phyloP scores from a whole-genome alignment of 2,329 filamentous ascomycete species.

The Hypoxylon sp. region DNA sequence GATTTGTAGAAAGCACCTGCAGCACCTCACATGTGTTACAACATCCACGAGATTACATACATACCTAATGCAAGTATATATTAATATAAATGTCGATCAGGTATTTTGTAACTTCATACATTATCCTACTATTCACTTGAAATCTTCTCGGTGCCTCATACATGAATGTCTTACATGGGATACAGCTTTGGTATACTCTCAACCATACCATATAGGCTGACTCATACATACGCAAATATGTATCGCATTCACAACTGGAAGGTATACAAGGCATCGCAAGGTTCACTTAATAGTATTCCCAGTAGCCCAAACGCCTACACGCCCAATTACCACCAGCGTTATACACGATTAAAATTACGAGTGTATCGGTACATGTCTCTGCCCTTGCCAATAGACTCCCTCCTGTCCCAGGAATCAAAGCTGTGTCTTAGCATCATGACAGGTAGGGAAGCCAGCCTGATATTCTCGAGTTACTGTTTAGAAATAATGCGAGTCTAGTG shows the following conservation, averaged over 20 bases:
- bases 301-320: conserved; percentile 19
- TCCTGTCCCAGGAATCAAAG: conserved; percentile 26
- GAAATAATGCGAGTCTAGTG: conserved; percentile 13
- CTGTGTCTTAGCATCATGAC: conserved; percentile 35
- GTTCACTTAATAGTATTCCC: conserved; percentile 29
- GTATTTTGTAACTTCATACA: not conserved
- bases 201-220: not conserved
- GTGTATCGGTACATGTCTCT: conserved; percentile 41
- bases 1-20: conserved; percentile 33
- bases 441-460: conserved; percentile 22
- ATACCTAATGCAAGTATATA: too few species aligned
- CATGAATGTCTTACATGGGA: too few species aligned
- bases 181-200: not conserved
- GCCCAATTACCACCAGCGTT: conserved; percentile 30
- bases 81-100: not conserved
- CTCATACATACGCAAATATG: not conserved
- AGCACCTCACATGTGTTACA: conserved; percentile 35
- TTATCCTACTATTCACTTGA: not conserved
- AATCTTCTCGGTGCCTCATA: not conserved
- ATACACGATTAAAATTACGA: conserved; percentile 49
- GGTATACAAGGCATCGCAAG: not conserved
- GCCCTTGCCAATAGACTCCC: conserved; percentile 21
- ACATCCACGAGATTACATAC: conserved; percentile 24
- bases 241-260: not conserved
- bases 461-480: conserved; percentile 28